Percentiles rank a stretch among this genome's conserved stretches.
Evolutionary conservation across 768 basidiomycete genomes (phyloP).

Genomic region (Termitomyces sp.): DNA sequence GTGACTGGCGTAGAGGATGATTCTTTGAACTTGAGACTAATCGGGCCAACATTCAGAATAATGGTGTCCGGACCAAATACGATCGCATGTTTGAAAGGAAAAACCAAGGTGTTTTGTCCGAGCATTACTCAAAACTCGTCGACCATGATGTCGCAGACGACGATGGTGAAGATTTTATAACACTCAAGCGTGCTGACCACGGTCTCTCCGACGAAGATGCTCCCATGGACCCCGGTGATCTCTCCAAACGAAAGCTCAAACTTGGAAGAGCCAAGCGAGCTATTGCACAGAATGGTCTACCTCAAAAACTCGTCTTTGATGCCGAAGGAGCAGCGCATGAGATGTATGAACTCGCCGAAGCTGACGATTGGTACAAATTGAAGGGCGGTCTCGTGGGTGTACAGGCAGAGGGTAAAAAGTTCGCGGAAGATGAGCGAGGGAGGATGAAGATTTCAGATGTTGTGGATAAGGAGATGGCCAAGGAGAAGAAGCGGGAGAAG

Average conservation of each 20-base stretch:
- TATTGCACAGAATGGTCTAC: slow-evolving; percentile 54
- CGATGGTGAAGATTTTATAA: slow-evolving; percentile 82
- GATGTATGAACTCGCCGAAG: slow-evolving; percentile 77
- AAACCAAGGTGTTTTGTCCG: slow-evolving; percentile 88
- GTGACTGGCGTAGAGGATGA: slow-evolving; percentile 23
- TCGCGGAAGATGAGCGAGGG: slow-evolving; percentile 67
- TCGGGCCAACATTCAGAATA: slow-evolving; percentile 15
- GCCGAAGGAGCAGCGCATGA: slow-evolving; percentile 80
- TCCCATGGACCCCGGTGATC: slow-evolving; percentile 29
- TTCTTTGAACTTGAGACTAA: neutral
- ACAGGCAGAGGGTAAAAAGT: slow-evolving; percentile 59
- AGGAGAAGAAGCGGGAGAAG: slow-evolving; percentile 86
- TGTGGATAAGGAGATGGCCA: slow-evolving; percentile 76
- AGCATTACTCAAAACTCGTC: slow-evolving; percentile 86
- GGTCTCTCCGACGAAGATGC: slow-evolving; percentile 41
- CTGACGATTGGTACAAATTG: slow-evolving; percentile 62
- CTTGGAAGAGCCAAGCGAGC: slow-evolving; percentile 70
- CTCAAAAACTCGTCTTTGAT: slow-evolving; percentile 84
- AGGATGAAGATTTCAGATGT: slow-evolving; percentile 69
- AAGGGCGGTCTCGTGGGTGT: slow-evolving; percentile 61
- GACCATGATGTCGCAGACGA: slow-evolving; percentile 49
- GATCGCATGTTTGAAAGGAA: slow-evolving; percentile 97
- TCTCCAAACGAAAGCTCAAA: slow-evolving; percentile 88
- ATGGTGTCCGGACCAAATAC: slow-evolving; percentile 81
- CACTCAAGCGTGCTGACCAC: slow-evolving; percentile 89